Conservation (phyloP, 805 yeast species). For the Ogataea methylovora region DNA sequence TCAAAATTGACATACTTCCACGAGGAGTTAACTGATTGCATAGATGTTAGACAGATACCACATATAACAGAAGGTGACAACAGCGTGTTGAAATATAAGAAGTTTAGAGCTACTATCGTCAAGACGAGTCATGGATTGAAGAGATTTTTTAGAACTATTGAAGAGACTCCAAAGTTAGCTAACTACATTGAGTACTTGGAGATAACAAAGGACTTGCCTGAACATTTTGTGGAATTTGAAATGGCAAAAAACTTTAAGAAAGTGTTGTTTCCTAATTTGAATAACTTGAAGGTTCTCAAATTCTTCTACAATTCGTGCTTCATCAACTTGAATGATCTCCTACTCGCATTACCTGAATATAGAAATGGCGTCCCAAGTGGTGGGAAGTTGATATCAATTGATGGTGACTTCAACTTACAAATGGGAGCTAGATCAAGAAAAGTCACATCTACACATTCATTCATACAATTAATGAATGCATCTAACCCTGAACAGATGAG, state of each 20-base stretch:
- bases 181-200: slow-evolving; percentile 11
- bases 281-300: slow-evolving; percentile 9
- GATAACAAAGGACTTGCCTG: slow-evolving; percentile 14
- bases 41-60: slow-evolving; percentile 7
- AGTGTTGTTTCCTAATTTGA: slow-evolving; percentile 7
- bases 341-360: slow-evolving; percentile 2
- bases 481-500: background rate
- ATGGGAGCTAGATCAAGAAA: background rate
- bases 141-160: slow-evolving; percentile 12
- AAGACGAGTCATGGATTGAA: slow-evolving; percentile 16
- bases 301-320: slow-evolving; percentile 15
- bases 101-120: slow-evolving; percentile 11
- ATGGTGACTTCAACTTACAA: slow-evolving; percentile 6
- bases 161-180: slow-evolving; percentile 3
- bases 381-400: slow-evolving; percentile 5
- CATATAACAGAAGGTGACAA: background rate
- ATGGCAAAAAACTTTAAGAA: slow-evolving; percentile 7
- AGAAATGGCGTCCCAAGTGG: slow-evolving; percentile 3
- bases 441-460: background rate
- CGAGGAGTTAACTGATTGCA: slow-evolving; percentile 11
- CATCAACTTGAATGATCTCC: slow-evolving; percentile 8
- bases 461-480: background rate
- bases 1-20: slow-evolving; percentile 14
- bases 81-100: background rate
- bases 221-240: slow-evolving; percentile 16